phyloP scores from a whole-genome alignment of 2,329 filamentous ascomycete genomes.

The Fusarium ambrosium region DNA sequence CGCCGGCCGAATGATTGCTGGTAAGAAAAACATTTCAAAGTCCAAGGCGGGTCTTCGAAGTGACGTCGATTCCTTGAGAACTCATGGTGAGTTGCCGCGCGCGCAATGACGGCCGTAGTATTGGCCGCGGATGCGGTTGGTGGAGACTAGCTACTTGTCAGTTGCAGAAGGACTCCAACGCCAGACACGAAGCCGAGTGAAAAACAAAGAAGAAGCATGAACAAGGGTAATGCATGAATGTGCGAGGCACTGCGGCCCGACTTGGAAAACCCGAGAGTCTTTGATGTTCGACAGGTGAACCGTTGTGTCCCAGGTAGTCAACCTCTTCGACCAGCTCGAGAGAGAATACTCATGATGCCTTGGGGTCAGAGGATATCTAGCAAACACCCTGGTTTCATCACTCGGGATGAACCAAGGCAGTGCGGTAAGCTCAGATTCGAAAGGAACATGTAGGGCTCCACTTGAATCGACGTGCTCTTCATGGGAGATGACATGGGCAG shows the following conservation, averaged over 20 bases:
- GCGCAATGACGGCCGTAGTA: constrained; percentile 32
- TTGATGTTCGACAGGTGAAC: neutral
- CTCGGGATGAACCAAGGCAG: neutral
- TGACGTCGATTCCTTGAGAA: constrained; percentile 21
- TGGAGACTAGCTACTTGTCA: constrained; percentile 2
- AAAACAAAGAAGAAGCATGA: neutral
- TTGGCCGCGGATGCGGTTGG: constrained; percentile 2
- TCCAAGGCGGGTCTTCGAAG: constrained; percentile 24
- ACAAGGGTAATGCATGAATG: neutral
- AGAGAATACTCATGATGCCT: neutral
- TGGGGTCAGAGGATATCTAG: neutral
- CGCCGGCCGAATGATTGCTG: constrained; percentile 24
- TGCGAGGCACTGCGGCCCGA: neutral
- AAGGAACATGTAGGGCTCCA: constrained; percentile 1
- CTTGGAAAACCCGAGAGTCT: neutral
- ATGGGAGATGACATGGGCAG: constrained; percentile 4
- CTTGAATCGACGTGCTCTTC: neutral
- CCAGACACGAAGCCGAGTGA: neutral
- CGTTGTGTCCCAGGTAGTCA: neutral
- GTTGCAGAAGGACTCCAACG: constrained; percentile 19
- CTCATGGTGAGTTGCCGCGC: constrained; percentile 36
- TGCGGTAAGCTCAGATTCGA: neutral
- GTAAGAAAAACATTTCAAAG: constrained; percentile 28
- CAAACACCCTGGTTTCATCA: neutral
- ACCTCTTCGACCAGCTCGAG: neutral